Evolutionary conservation across 371 early-diverging fungal genomes (phyloP).

Genomic region (Zychaea mexicana): DNA sequence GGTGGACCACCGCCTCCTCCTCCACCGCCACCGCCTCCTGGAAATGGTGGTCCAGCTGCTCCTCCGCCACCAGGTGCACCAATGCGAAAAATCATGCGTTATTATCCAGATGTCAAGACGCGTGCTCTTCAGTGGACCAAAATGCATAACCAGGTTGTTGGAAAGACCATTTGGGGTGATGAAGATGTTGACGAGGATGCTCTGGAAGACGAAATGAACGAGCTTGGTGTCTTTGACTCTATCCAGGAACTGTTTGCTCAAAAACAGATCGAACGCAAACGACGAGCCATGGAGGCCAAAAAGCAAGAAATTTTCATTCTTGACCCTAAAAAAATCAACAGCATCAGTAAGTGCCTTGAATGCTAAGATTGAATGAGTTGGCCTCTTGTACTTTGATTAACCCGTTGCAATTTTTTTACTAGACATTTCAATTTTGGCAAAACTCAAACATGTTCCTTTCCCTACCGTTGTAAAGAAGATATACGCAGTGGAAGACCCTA

Average conservation of each 20-base stretch:
- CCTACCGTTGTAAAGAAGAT: constrained; percentile 62
- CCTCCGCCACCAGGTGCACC: too few species aligned
- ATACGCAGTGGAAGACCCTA: constrained; percentile 59
- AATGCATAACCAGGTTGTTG: constrained; percentile 60
- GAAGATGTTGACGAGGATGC: constrained; percentile 53
- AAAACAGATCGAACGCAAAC: constrained; percentile 55
- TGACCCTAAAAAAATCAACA: constrained; percentile 75
- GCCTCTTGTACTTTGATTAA: not conserved
- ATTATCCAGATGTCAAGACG: constrained; percentile 74
- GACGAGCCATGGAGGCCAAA: constrained; percentile 26
- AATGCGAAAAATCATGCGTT: constrained; percentile 65
- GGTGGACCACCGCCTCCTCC: constrained; percentile 24
- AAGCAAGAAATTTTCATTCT: constrained; percentile 66
- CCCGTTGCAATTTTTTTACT: not conserved
- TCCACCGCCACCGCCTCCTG: constrained; percentile 29
- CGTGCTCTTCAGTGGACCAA: constrained; percentile 88
- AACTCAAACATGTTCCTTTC: constrained; percentile 65
- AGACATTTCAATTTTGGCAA: constrained; percentile 73
- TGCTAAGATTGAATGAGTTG: not conserved
- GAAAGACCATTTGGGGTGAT: constrained; percentile 61
- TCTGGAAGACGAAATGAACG: constrained; percentile 51
- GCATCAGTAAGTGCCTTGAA: constrained; percentile 70
- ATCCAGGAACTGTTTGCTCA: constrained; percentile 81
- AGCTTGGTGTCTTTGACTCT: constrained; percentile 64
- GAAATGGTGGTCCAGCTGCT: constrained; percentile 24